phyloP scores from a whole-genome alignment of 495 filamentous ascomycete genomes.

The Aspergillus incahuasiensis region DNA sequence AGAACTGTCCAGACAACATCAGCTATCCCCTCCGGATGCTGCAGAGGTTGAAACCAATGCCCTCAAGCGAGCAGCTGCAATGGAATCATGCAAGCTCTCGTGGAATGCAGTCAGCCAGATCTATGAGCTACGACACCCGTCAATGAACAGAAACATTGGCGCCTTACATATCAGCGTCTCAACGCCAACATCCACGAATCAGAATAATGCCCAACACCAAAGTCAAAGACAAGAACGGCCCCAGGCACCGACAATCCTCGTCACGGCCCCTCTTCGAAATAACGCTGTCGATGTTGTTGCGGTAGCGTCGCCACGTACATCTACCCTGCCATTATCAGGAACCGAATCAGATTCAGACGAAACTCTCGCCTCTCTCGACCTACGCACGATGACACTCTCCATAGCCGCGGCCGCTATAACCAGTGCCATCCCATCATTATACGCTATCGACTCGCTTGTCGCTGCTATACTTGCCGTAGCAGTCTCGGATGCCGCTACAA shows the following conservation, averaged over 20 bases:
- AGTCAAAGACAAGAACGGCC: slow-evolving; percentile 6
- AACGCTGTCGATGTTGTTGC: slow-evolving; percentile 32
- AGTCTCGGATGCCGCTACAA: slow-evolving; percentile 50
- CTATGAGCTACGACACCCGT: slow-evolving; percentile 71
- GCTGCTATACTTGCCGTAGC: slow-evolving; percentile 67
- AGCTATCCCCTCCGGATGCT: slow-evolving; percentile 39
- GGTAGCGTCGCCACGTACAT: slow-evolving; percentile 39
- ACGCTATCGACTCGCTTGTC: slow-evolving; percentile 70
- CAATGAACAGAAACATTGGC: slow-evolving; percentile 35
- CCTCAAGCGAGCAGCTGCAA: slow-evolving; percentile 59
- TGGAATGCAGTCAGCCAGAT: slow-evolving; percentile 59
- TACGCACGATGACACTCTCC: slow-evolving; percentile 42
- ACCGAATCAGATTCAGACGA: slow-evolving; percentile 37
- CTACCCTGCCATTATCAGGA: slow-evolving; percentile 40
- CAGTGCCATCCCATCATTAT: slow-evolving; percentile 52
- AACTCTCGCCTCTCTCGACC: slow-evolving; percentile 46
- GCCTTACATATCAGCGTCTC: slow-evolving; percentile 41
- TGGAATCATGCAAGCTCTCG: slow-evolving; percentile 66
- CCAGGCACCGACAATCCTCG: slow-evolving; percentile 40
- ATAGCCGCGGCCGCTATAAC: slow-evolving; percentile 42
- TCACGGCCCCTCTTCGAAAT: slow-evolving; percentile 35
- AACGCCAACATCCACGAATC: slow-evolving; percentile 18
- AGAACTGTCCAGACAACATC: slow-evolving; percentile 37
- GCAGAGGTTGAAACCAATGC: slow-evolving; percentile 50
- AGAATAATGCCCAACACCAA: neutral